phyloP scores from a whole-genome alignment of 1,284 basidiomycete genomes.

The Gomphus bonarii region DNA sequence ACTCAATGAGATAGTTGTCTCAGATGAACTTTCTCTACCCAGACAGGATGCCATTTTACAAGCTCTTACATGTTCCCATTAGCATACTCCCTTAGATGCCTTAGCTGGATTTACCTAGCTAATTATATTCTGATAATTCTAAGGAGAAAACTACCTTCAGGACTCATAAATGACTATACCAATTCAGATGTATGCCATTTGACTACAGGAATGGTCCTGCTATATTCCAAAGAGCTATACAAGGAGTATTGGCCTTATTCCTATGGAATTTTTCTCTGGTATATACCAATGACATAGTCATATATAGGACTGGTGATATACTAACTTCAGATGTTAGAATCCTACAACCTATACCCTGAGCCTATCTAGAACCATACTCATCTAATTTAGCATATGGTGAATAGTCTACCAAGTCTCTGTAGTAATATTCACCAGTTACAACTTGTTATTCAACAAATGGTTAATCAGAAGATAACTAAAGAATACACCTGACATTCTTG shows the following conservation, averaged over 20 bases:
- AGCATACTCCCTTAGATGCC: constrained; percentile 27
- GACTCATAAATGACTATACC: constrained; percentile 28
- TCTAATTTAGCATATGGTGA: too few relatives aligned
- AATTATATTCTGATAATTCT: constrained; percentile 20
- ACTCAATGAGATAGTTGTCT: constrained; percentile 24
- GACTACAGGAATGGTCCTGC: constrained; percentile 15
- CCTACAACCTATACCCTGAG: too few relatives aligned
- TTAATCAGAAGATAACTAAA: too few relatives aligned
- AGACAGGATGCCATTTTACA: constrained; percentile 28
- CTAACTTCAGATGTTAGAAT: too few relatives aligned
- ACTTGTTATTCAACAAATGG: too few relatives aligned
- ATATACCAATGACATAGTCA: constrained; percentile 29
- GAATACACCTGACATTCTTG: too few relatives aligned
- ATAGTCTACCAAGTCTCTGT: too few relatives aligned
- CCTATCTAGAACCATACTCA: too few relatives aligned
- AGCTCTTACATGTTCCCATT: constrained; percentile 23
- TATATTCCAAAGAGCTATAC: constrained; percentile 33
- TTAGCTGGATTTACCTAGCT: constrained; percentile 31
- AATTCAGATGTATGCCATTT: constrained; percentile 33
- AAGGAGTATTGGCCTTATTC: constrained; percentile 25
- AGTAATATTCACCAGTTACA: too few relatives aligned
- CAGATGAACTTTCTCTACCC: constrained; percentile 33
- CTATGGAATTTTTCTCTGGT: constrained; percentile 30
- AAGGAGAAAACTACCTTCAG: constrained; percentile 27
- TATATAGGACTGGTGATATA: too few relatives aligned